Conservation (phyloP, 2,329 filamentous ascomycete genomes). For the Fusarium coffeatum region DNA sequence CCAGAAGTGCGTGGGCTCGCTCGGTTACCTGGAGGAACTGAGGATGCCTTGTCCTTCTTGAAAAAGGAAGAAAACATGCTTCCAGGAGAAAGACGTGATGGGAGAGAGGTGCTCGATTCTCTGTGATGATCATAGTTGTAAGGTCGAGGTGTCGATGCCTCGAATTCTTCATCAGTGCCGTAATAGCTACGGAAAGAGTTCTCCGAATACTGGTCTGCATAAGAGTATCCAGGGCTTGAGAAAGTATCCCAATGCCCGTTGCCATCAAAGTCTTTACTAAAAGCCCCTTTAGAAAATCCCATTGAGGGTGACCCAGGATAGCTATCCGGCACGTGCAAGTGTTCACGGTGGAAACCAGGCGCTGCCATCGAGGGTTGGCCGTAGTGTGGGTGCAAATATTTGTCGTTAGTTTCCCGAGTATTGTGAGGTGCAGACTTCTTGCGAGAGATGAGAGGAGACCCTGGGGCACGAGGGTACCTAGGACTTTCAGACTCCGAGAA, state of each 20-base stretch:
- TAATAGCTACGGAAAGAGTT: constrained; percentile 5
- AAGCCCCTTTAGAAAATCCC: constrained; percentile 41
- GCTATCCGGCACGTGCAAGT: constrained; percentile 16
- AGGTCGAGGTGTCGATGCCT: not conserved
- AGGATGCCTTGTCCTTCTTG: constrained; percentile 27
- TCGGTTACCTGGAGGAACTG: not conserved
- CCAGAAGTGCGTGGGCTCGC: constrained; percentile 12
- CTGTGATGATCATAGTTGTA: constrained; percentile 1
- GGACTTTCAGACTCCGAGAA: constrained; percentile 23
- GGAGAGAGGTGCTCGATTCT: constrained; percentile 26
- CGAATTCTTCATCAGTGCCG: not conserved
- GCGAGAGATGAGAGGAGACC: constrained; percentile 35
- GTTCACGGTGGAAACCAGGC: constrained; percentile 3
- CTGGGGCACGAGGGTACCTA: constrained; percentile 2
- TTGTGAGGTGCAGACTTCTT: not conserved
- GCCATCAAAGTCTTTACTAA: constrained; percentile 38
- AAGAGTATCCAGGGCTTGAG: constrained; percentile 1
- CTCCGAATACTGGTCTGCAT: not conserved
- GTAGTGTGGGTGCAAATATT: constrained; percentile 24
- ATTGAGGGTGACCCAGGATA: constrained; percentile 23
- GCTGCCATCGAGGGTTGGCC: constrained; percentile 1
- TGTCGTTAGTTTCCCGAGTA: not conserved
- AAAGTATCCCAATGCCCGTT: constrained; percentile 23
- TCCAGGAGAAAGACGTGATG: constrained; percentile 29
- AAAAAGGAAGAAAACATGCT: constrained; percentile 43